Percentiles rank a stretch among this genome's conserved stretches.
These are phyloP conservation scores for Malus fusca DNA, from an alignment of 306 rosid genomes.

Conservation along the genomic window DNA sequence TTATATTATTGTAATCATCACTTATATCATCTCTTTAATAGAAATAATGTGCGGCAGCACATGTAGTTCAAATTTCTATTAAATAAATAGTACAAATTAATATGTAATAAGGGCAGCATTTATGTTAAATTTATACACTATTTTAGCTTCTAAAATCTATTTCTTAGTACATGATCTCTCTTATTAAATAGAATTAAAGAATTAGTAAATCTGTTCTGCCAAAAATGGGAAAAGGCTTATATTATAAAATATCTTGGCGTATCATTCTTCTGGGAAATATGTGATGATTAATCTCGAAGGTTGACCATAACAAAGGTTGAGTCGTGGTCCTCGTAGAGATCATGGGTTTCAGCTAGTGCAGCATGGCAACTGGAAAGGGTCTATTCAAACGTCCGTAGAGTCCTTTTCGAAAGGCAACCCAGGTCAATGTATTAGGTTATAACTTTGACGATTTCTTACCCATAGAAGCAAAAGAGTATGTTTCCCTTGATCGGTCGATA, in stretches of 20 bases:
- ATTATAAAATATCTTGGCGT: background rate
- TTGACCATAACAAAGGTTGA: background rate
- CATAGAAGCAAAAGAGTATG: background rate
- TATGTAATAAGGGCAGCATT: too few species aligned
- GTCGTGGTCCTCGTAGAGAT: background rate
- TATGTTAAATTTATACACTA: too few species aligned
- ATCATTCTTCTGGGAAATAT: background rate
- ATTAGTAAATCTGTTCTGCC: too few species aligned
- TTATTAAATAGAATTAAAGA: too few species aligned
- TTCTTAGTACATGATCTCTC: too few species aligned
- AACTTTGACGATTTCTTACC: background rate
- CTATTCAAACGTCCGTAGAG: background rate
- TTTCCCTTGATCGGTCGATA: background rate
- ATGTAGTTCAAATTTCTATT: too few species aligned
- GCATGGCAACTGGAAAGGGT: background rate
- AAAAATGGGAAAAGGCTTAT: background rate
- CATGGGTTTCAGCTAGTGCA: background rate
- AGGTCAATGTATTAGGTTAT: constrained; percentile 12
- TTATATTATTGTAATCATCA: too few species aligned
- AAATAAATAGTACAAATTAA: too few species aligned
- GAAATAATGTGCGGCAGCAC: rapidly evolving
- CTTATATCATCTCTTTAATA: too few species aligned
- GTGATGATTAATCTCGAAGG: background rate
- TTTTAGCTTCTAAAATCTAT: too few species aligned
- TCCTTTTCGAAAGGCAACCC: background rate